Base-by-base conservation (phyloP, 2,329 filamentous ascomycete genomes). In the Colletotrichum theobromicola region DNA sequence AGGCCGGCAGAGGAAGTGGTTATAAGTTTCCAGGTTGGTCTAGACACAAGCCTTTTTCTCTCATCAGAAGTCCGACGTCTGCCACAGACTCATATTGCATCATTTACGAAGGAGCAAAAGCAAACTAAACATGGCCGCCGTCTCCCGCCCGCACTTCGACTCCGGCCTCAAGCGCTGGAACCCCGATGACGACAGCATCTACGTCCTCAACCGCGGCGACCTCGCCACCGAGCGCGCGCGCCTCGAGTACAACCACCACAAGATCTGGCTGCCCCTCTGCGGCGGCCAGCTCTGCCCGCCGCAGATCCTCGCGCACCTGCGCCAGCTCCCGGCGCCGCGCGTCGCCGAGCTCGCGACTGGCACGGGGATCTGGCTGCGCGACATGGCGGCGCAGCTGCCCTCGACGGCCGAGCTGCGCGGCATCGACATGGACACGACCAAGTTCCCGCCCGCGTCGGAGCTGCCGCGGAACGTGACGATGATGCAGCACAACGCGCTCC, bases 281-380 rank as follows among this genome's bases (percentile, higher is more conserved):
- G 71, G 61, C 18, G 64, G 55, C 15, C 61, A 63, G 21, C 67
- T 61, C 10, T 74, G 61, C 62, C 67, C 62, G 13, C 61, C 53
- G 0, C 35, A 66, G 1, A 46, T 74, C 28, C 32, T 57, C 46
- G 42, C 42, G 0, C 35, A 65, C 28, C 65, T 63, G 2, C 21
- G 55, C 2, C 2, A 21, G 2, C 30, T 67, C 9, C 37, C 7
- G 16, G 24, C 50, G 8, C 60, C 72, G 12, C 68, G 62, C 35
- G 58, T 78, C 24, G 77, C 76, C 4, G 76, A 78, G 46, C 37
- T 78, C 7, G 74, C 58, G 15, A 75, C 76, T 4, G 78, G 77
- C n/a, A 79, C 77, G 1, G 77, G 74, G 5, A 66, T 79, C n/a
- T 79, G 77, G 77, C 77, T 78, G 15, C 55, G 28, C 12, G 76